phyloP scores from a whole-genome alignment of 179 eudicot species.

The Silene noctiflora region DNA sequence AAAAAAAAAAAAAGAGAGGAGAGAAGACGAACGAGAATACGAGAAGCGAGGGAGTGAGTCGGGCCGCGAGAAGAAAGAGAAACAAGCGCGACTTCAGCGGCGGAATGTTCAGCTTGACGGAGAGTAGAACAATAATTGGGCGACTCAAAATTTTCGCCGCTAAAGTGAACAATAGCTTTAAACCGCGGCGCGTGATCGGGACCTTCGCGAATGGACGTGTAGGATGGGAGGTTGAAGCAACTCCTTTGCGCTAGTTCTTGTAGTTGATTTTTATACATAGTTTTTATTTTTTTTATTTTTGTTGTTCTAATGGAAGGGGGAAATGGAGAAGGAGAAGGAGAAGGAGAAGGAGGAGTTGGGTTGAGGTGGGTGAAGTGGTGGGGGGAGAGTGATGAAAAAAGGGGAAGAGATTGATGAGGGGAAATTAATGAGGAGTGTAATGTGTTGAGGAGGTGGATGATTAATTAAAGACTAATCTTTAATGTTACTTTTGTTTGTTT shows the following conservation, averaged over 20 bases:
- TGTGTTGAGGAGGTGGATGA: constrained; percentile 9
- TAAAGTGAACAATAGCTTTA: constrained; percentile 46
- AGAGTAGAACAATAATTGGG: constrained; percentile 45
- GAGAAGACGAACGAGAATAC: constrained; percentile 36
- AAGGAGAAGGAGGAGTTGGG: no score
- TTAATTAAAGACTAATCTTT: neutral
- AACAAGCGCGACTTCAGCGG: constrained; percentile 45
- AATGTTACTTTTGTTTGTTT: no score
- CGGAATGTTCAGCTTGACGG: constrained; percentile 51
- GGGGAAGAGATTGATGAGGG: neutral
- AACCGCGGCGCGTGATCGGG: constrained; percentile 52
- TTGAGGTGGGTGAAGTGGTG: constrained; percentile 15
- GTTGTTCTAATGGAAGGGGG: neutral
- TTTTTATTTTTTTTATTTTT: no score
- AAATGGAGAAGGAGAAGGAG: neutral
- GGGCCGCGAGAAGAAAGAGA: constrained; percentile 48
- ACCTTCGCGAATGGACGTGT: constrained; percentile 45
- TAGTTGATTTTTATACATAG: constrained; percentile 48
- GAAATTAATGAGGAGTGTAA: constrained; percentile 19
- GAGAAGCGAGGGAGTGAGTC: constrained; percentile 46
- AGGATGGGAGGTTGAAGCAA: constrained; percentile 45
- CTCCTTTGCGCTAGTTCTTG: constrained; percentile 53
- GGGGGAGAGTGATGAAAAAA: constrained; percentile 11
- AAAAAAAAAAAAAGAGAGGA: neutral
- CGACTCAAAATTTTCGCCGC: constrained; percentile 42